phyloP scores from a whole-genome alignment of 139 green algal species.

The Pseudopediastrum boryanum region DNA sequence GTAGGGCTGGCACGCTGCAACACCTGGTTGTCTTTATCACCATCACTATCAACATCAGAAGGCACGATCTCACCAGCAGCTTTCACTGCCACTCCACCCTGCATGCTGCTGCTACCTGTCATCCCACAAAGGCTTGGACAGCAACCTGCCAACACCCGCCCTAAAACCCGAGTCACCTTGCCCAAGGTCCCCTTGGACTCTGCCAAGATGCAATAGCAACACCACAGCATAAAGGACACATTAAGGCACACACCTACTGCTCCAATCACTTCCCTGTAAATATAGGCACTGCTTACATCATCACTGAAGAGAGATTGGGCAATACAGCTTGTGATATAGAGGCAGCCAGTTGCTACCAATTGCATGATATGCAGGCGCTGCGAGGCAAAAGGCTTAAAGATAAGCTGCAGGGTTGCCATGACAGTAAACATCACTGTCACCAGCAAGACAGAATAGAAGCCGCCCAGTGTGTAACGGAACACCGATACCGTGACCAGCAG shows the following conservation, averaged over 20 bases:
- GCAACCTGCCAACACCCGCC: too few relatives aligned
- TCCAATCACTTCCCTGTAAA: conserved; percentile 1
- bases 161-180: too few relatives aligned
- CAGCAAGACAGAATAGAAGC: conserved; percentile 1
- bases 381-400: conserved; percentile 1
- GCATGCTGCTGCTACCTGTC: too few relatives aligned
- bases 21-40: too few relatives aligned
- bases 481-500: conserved; percentile 11
- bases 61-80: too few relatives aligned
- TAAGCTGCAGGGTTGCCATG: neutral
- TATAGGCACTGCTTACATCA: neutral
- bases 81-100: too few relatives aligned
- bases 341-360: neutral
- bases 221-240: conserved; percentile 9
- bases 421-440: neutral
- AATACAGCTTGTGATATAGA: neutral
- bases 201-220: neutral
- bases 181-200: too few relatives aligned
- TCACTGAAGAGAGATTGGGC: neutral
- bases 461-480: neutral
- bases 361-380: neutral
- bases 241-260: neutral
- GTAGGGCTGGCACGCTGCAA: too few relatives aligned
- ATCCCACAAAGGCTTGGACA: too few relatives aligned
- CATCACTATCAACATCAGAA: too few relatives aligned